Evolutionary conservation across 345 rosid genomes (phyloP), one percentile per base, ranked within the genome.

Genomic region (Populus simonii): DNA sequence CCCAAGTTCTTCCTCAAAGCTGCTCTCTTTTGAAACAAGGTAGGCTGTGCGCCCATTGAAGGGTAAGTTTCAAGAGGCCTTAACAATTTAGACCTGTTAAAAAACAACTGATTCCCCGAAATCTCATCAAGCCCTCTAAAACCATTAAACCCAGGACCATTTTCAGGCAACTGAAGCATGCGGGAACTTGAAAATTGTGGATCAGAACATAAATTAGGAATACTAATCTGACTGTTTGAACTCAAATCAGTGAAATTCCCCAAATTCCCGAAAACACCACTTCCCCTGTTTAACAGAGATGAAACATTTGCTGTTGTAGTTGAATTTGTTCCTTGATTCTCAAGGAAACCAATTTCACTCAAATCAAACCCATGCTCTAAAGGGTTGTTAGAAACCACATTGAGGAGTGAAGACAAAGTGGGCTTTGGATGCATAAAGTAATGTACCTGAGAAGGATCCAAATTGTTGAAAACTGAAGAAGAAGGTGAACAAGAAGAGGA

Each of bases 401-500:
- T 86, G 51, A 87, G 85, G 55, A 89, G 73, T 20, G 92, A 78
- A 79, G 88, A 75, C 45, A 87, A 38, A 39, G 65, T 47, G 55
- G 78, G 83, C 68, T 85, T 88, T 31, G 89, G 84, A n/a, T 84
- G 83, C 87, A 86, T 69, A 55, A 85, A 80, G 86, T 82, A 86
- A 69, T 86, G 92, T 18, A 82, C 83, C 72, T 88, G 92, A 86
- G 89, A 88, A 18, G 89, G 89, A 78, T 86, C 92, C 4, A 89
- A 76, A 71, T 86, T 86, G 88, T 86, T 88, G 83, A 89, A 89
- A 82, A 89, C 87, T 62, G 92, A 88, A 77, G 92, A 72, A 11
- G 84, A 79, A n/a, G 89, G 89, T 18, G 91, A 89, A 66, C 89
- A 86, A 36, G 92, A 88, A 45, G 92, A 80, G 20, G 90, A 86